Base-by-base conservation (phyloP, 2,329 filamentous ascomycete genomes). In the Alternaria ethzedia region DNA sequence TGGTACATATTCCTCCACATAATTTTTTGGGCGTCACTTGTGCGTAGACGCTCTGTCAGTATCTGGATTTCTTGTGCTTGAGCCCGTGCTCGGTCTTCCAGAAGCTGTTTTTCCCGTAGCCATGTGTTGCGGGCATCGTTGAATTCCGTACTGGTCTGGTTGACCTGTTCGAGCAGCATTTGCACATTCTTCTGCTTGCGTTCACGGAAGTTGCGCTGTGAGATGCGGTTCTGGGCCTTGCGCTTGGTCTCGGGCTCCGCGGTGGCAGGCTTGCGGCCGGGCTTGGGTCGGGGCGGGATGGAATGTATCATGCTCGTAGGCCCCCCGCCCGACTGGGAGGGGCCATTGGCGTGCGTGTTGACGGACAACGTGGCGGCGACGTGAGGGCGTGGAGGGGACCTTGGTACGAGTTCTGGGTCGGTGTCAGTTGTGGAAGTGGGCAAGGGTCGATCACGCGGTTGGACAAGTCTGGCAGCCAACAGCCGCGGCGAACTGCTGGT, bases 241-340 rank as follows among this genome's bases (percentile, higher is more conserved):
- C 96, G 89, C 83, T 97, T 97, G 46, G 94, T 97, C 2, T 92
- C 92, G 13, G 94, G 94, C 56, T 94, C 96, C 77, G 97, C 94
- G 36, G 93, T 96, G 50, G 93, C 93, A 4, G 95, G 94, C 85
- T 98, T 98, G 71, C 95, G 89, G 52, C 95, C 95, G 21, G 96
- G 95, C 84, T 82, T 83, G 8, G 83, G 83, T 23, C 83, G 79
- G 6, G 82, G 74, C 32, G 80, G 82, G 21, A 85, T 73, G 4
- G 69, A 71, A 69, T 81, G 77, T 46, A 54, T 74, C 23, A 65
- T 71, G 66, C 77, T 79, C 61, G 80, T 78, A 36, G 82, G 83
- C 59, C 77, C 82, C 51, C 72, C 73, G 69, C 74, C 76, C 64
- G 68, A 54, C 21, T 71, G 73, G 61, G 75, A 77, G 71, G 75